Base-by-base conservation (phyloP, 2,329 filamentous ascomycete genomes). In the Sclerotinia spermophila region DNA sequence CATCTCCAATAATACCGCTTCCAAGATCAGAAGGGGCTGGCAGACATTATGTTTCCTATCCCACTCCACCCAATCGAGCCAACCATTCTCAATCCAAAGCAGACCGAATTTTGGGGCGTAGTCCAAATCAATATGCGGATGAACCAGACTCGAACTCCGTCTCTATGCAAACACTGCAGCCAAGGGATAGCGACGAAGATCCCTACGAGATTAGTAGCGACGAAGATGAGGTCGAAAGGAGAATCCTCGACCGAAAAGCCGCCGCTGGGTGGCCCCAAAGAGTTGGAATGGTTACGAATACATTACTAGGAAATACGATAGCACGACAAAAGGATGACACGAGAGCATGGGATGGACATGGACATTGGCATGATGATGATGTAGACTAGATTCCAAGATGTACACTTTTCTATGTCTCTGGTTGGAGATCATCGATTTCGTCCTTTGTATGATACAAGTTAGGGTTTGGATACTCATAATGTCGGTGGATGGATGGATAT, bases 91-190 rank as follows among this genome's bases (percentile, higher is more conserved):
- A 71, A 48, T 78, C 77, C 8, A 81, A 81, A 71, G 80, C 80
- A 19, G 80, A 81, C 59, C 76, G 77, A 58, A 74, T 81, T 11
- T 65, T 81, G 10, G 80, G 79, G 24, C 75, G 78, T 56, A 74
- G 72, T 48, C 77, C 79, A 17, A 73, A 75, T 51, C 72, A 78
- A 64, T 77, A 78, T 73, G 53, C 73, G 27, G 75, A 77, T 76
- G 74, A 71, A 71, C 71, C 62, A 21, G 72, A 71, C 21, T 66
- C 68, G 6, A 72, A 72, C 44, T 71, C 74, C 17, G 74, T 78
- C 13, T 76, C 75, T 4, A 76, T 81, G 76, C 76, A 78, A 59
- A 78, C 73, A 33, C 58, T 78, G 13, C 60, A 73, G 19, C 75
- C 75, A 17, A 72, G 73, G 56, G 70, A 71, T 38, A 67, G 70